Base-by-base conservation (phyloP, 2,329 filamentous ascomycete species). In the Colletotrichum sp. region DNA sequence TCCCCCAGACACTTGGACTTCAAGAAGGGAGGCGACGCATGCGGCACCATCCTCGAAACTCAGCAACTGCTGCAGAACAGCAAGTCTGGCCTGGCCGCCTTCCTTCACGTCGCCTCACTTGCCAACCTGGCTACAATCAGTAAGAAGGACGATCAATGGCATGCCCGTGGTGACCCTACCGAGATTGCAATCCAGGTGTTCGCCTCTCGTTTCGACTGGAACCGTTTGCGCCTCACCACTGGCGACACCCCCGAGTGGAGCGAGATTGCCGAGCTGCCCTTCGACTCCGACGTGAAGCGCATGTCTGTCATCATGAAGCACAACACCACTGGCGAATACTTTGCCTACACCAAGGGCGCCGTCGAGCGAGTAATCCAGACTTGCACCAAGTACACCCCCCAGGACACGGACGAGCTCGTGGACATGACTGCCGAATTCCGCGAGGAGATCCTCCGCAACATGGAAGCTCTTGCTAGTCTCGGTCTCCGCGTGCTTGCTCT, bases 161-260 rank as follows among this genome's bases (percentile, higher is more conserved):
- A 88, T 61, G 89, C 90, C 56, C 87, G 89, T 55, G 91, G 91
- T 36, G 90, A 92, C 79, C 90, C 91, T 1, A 94, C 92, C 1
- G 92, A 94, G 78, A 93, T 93, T 72, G 92, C 92, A 5, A 91
- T 94, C 28, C 91, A 93, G 77, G 92, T 94, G 2, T 92, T 94
- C 76, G 91, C 91, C 16, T 89, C 87, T 62, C 90, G 92, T 7
- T 94, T 94, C 79, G 85, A 89, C 43, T 90, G 89, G 86, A 89
- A 90, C 66, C 86, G 89, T 24, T 82, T 86, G 16, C 83, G 84
- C 28, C 88, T 88, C 78, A 87, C 85, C 8, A 56, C 56, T 1
- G 66, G 48, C 0, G 83, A 87, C 2, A 83, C 82, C 9, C 83
- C 87, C 0, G 77, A 84, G 48, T 91, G 89, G 89, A 84, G 83